Conservation (phyloP, 108 stramenopile genomes). For the Fistulifera pelliculosa region DNA sequence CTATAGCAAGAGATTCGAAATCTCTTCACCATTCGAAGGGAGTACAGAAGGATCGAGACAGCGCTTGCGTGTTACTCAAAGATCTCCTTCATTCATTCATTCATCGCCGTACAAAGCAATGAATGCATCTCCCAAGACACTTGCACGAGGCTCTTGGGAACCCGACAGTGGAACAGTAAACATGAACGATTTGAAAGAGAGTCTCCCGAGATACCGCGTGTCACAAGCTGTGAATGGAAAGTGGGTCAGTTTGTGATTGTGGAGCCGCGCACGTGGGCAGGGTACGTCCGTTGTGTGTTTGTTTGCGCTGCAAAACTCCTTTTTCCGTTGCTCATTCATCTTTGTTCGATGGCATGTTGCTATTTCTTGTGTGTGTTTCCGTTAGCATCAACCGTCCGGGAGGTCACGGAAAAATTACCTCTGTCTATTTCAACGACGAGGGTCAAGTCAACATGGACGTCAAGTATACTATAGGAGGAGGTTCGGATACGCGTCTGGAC, state of each 20-base stretch:
- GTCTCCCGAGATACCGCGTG: too few species aligned
- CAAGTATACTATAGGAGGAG: not conserved
- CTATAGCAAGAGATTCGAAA: too few species aligned
- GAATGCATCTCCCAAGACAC: too few species aligned
- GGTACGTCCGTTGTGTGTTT: not conserved
- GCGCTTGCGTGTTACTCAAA: too few species aligned
- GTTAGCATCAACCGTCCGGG: slow-evolving; percentile 4
- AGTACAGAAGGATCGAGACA: too few species aligned
- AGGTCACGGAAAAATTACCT: slow-evolving; percentile 6
- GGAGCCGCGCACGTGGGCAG: not conserved
- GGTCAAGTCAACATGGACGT: not conserved
- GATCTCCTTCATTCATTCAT: too few species aligned
- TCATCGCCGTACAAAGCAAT: too few species aligned
- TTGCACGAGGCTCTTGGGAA: too few species aligned
- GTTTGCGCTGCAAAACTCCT: not conserved
- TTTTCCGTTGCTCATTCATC: not conserved
- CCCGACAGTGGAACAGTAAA: too few species aligned
- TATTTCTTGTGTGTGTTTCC: not conserved
- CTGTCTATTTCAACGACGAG: not conserved
- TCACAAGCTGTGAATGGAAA: not conserved
- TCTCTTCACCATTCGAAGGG: too few species aligned
- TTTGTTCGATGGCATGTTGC: not conserved
- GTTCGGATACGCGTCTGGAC: not conserved
- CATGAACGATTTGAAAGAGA: too few species aligned
- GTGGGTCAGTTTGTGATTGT: not conserved